Conservation (phyloP, 208 protist species). For the Leishmania turanica region DNA sequence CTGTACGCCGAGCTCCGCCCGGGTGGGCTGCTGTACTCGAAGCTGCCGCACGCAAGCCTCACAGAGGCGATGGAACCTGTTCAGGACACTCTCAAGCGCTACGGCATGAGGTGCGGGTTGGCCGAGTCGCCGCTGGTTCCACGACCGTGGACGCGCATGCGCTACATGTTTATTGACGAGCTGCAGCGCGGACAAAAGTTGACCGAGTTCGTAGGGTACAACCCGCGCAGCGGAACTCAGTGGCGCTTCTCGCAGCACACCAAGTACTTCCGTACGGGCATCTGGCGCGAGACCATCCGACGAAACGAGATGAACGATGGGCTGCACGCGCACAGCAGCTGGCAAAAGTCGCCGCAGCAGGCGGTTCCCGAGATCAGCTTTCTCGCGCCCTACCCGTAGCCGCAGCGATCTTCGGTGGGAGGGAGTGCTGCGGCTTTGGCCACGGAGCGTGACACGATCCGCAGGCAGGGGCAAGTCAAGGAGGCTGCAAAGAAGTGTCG, state of each 20-base stretch:
- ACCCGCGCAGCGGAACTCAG: slow-evolving; percentile 78
- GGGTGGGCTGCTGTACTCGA: slow-evolving; percentile 74
- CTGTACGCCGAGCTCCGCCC: slow-evolving; percentile 86
- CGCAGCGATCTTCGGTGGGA: not conserved
- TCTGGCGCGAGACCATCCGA: slow-evolving; percentile 87
- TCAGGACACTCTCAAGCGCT: slow-evolving; percentile 61
- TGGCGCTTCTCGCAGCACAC: slow-evolving; percentile 92
- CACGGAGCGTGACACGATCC: not conserved
- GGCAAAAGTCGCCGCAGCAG: slow-evolving; percentile 91
- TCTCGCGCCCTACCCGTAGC: slow-evolving; percentile 72
- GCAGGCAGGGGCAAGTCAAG: not conserved
- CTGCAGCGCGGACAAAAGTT: slow-evolving; percentile 84
- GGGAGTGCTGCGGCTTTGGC: not conserved
- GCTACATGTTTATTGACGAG: slow-evolving; percentile 92
- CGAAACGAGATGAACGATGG: slow-evolving; percentile 92
- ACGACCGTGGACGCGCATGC: slow-evolving; percentile 86
- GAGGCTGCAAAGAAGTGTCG: not conserved
- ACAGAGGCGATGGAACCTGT: slow-evolving; percentile 48
- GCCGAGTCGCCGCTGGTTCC: slow-evolving; percentile 85
- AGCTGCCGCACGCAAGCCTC: slow-evolving; percentile 60
- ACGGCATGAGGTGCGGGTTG: slow-evolving; percentile 82
- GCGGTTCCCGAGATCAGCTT: slow-evolving; percentile 86
- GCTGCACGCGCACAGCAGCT: slow-evolving; percentile 85
- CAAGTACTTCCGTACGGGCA: slow-evolving; percentile 82
- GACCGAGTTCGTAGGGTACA: slow-evolving; percentile 91